A percentile compares a stretch with the other conserved stretches of the same genome.
Conservation (phyloP, 2,329 filamentous ascomycete species). For the Fusarium devonianum region DNA sequence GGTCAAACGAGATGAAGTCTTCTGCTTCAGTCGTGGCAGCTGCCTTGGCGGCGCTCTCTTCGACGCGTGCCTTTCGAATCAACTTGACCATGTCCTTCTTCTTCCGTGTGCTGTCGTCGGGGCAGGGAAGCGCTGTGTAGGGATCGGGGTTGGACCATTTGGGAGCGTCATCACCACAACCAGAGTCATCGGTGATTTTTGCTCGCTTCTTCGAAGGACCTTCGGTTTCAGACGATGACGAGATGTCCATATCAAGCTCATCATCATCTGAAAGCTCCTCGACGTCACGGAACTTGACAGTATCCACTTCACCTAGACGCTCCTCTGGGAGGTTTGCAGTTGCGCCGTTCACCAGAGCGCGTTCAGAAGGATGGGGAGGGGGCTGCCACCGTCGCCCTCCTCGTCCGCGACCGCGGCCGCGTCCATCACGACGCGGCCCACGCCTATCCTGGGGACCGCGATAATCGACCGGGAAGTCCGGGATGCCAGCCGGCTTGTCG, state of each 20-base stretch:
- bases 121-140: slow-evolving; percentile 85
- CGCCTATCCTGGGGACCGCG: slow-evolving; percentile 29
- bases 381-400: slow-evolving; percentile 47
- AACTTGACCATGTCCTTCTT: slow-evolving; percentile 88
- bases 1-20: slow-evolving; percentile 90
- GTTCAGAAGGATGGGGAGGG: slow-evolving; percentile 55
- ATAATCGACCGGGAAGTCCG: slow-evolving; percentile 42
- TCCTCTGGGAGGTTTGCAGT: slow-evolving; percentile 53
- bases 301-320: slow-evolving; percentile 55
- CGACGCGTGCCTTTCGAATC: slow-evolving; percentile 86
- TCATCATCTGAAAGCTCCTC: slow-evolving; percentile 69
- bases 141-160: slow-evolving; percentile 98
- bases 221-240: slow-evolving; percentile 49
- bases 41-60: slow-evolving; percentile 56
- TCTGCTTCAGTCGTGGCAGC: slow-evolving; percentile 66
- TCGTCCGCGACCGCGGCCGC: slow-evolving; percentile 38
- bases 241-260: slow-evolving; percentile 71
- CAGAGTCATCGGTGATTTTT: slow-evolving; percentile 41
- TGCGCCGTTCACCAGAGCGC: slow-evolving; percentile 57
- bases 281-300: slow-evolving; percentile 61
- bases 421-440: slow-evolving; percentile 36
- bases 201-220: slow-evolving; percentile 50
- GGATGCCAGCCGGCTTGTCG: slow-evolving; percentile 59
- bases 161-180: slow-evolving; percentile 59
- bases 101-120: slow-evolving; percentile 75